Evolutionary conservation across 331 rosid species (phyloP).

Genomic region (Pyrus hybrid): DNA sequence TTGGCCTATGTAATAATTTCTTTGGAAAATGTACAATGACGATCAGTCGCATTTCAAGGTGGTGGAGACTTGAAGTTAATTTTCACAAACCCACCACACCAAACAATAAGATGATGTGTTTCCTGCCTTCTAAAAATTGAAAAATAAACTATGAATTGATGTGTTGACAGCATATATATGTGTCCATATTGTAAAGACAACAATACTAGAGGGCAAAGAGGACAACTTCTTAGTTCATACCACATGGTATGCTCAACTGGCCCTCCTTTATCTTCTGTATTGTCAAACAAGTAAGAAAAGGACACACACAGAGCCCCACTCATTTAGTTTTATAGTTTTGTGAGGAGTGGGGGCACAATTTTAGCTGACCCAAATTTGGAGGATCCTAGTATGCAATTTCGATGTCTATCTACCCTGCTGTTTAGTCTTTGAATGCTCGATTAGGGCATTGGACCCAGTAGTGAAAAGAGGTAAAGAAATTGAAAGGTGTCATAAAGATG

Average conservation of each 20-base stretch:
- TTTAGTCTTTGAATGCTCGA: background rate
- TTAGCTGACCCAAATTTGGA: background rate
- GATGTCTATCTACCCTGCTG: background rate
- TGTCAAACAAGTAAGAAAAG: constrained; percentile 1
- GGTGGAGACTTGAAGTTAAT: background rate
- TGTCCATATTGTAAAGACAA: background rate
- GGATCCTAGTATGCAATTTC: background rate
- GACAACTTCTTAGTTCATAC: background rate
- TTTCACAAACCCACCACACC: background rate
- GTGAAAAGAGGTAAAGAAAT: background rate
- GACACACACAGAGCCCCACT: background rate
- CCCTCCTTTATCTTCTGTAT: background rate
- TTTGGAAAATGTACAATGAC: too few relatives aligned
- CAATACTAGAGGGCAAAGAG: background rate
- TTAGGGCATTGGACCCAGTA: background rate
- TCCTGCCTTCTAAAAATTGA: background rate
- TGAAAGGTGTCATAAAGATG: constrained; percentile 8
- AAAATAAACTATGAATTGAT: background rate
- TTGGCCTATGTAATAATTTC: background rate
- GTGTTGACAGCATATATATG: background rate
- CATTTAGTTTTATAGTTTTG: constrained; percentile 1
- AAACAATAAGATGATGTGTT: background rate
- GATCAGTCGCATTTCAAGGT: background rate
- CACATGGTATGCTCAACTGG: constrained; percentile 3
- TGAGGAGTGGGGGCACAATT: background rate